phyloP scores from a whole-genome alignment of 2,329 filamentous ascomycete species.

The Tricladium varicosporioides region DNA sequence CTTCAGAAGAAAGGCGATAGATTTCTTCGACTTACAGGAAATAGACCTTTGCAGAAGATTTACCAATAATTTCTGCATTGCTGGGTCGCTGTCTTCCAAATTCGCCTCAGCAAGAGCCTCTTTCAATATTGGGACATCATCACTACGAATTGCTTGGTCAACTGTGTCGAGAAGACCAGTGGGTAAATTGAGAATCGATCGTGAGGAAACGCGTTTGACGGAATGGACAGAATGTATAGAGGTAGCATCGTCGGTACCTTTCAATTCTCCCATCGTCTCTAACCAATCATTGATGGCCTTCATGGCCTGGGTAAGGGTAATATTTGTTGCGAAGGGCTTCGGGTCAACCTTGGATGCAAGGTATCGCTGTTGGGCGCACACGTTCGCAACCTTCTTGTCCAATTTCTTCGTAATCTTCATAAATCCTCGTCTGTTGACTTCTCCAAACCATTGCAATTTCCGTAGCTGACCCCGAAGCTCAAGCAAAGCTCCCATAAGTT shows the following conservation, averaged over 20 bases:
- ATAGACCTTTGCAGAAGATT: slow-evolving; percentile 79
- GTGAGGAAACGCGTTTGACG: slow-evolving; percentile 72
- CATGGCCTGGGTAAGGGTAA: slow-evolving; percentile 55
- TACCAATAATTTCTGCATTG: slow-evolving; percentile 66
- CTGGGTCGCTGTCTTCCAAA: slow-evolving; percentile 48
- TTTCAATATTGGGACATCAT: slow-evolving; percentile 58
- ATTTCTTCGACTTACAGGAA: slow-evolving; percentile 64
- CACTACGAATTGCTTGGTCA: slow-evolving; percentile 68
- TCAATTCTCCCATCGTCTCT: slow-evolving; percentile 74
- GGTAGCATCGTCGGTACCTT: slow-evolving; percentile 70
- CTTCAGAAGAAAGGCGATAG: slow-evolving; percentile 68
- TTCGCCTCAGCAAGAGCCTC: slow-evolving; percentile 58
- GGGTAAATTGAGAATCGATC: slow-evolving; percentile 71
- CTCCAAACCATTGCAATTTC: slow-evolving; percentile 96
- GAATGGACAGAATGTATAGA: slow-evolving; percentile 70
- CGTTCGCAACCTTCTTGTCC: slow-evolving; percentile 85
- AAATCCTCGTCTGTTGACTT: slow-evolving; percentile 93
- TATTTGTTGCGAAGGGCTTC: slow-evolving; percentile 79
- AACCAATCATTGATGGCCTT: slow-evolving; percentile 87
- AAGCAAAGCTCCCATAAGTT: slow-evolving; percentile 84
- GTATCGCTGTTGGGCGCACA: slow-evolving; percentile 79
- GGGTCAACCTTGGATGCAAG: slow-evolving; percentile 88
- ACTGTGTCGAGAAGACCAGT: slow-evolving; percentile 66
- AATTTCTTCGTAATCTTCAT: slow-evolving; percentile 99
- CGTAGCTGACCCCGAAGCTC: slow-evolving; percentile 84